Conservation (phyloP, 768 basidiomycete genomes). For the Macrocybe gigantea region DNA sequence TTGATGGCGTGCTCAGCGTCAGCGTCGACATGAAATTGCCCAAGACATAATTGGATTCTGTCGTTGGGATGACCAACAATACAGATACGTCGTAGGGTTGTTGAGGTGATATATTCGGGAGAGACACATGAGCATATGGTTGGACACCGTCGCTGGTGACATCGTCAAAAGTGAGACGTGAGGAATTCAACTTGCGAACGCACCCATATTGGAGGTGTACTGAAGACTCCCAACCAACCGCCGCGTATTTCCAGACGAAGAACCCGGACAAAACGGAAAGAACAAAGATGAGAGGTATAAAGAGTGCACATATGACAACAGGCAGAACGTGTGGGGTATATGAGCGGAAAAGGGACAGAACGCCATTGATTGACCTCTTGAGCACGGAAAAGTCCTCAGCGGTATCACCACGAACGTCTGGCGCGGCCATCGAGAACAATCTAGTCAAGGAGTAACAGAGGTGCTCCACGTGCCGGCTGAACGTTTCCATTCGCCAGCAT, state of each 20-base stretch:
- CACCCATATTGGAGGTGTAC: conserved; percentile 81
- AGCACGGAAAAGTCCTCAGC: too few species aligned
- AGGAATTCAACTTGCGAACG: conserved; percentile 12
- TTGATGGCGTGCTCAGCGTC: conserved; percentile 50
- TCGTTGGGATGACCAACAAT: conserved; percentile 57
- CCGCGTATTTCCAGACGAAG: conserved; percentile 68
- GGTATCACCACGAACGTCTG: too few species aligned
- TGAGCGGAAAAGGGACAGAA: conserved; percentile 36
- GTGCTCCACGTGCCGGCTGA: conserved; percentile 9
- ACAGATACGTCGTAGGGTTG: conserved; percentile 78
- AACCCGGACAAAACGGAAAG: conserved; percentile 64
- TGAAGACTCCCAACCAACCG: conserved; percentile 64
- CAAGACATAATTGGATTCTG: conserved; percentile 61
- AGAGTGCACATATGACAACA: conserved; percentile 48
- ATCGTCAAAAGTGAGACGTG: conserved; percentile 6
- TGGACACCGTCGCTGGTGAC: conserved; percentile 48
- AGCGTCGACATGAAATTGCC: conserved; percentile 84
- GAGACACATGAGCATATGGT: conserved; percentile 54
- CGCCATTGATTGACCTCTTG: background rate
- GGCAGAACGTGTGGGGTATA: conserved; percentile 64
- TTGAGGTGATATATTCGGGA: conserved; percentile 46
- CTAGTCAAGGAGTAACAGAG: conserved; percentile 3
- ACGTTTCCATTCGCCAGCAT: conserved; percentile 4
- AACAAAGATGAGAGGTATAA: conserved; percentile 49
- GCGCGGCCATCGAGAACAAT: too few species aligned